Evolutionary conservation across 2,329 filamentous ascomycete species (phyloP).

Genomic region (Achaetomium macrosporum): DNA sequence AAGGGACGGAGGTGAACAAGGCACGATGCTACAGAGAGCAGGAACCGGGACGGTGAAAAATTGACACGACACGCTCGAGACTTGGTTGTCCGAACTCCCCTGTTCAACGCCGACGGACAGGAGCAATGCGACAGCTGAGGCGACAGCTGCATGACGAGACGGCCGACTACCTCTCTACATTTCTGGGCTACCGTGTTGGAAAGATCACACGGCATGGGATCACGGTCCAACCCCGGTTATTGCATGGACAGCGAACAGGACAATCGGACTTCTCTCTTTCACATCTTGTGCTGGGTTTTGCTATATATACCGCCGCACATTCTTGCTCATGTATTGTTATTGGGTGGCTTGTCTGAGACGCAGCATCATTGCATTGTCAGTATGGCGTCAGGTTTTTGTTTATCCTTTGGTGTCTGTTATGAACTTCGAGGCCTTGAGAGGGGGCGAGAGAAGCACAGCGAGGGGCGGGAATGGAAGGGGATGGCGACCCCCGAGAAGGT

Average conservation of each 20-base stretch:
- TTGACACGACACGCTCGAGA: too few relatives aligned
- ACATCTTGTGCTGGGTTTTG: neutral
- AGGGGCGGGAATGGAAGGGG: neutral
- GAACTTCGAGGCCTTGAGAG: neutral
- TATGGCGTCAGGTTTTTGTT: constrained; percentile 5
- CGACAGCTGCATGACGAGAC: neutral
- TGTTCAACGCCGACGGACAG: neutral
- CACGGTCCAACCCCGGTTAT: neutral
- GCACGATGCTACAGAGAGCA: too few relatives aligned
- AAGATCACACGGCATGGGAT: neutral
- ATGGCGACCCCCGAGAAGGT: neutral
- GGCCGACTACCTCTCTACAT: neutral
- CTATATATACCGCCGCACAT: neutral
- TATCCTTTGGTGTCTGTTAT: neutral
- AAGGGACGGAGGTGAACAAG: too few relatives aligned
- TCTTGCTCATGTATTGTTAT: constrained; percentile 1
- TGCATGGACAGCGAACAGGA: neutral
- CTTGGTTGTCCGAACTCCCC: too few relatives aligned
- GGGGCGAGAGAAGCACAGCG: neutral
- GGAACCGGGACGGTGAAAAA: too few relatives aligned
- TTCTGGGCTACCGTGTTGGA: neutral
- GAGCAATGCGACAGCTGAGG: neutral
- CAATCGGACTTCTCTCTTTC: neutral
- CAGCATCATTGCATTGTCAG: constrained; percentile 10
- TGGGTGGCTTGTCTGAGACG: neutral